Conservation (phyloP, 1,284 basidiomycete genomes). For the Exobasidium cylindrosporum region DNA sequence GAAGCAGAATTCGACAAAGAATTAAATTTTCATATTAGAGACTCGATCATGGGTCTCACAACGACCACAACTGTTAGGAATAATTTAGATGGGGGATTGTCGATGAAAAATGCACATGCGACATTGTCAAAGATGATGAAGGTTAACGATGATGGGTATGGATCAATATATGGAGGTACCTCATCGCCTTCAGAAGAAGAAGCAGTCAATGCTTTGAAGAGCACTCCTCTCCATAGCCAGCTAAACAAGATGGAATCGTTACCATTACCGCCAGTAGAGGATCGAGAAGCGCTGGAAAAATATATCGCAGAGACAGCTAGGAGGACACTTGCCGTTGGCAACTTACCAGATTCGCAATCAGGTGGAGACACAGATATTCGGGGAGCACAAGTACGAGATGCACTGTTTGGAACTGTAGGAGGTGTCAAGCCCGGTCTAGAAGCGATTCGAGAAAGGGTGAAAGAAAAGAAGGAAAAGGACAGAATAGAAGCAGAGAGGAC, state of each 20-base stretch:
- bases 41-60: neutral
- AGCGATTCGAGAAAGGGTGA: slow-evolving; percentile 43
- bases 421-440: slow-evolving; percentile 51
- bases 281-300: neutral
- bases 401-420: slow-evolving; percentile 50
- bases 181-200: neutral
- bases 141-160: neutral
- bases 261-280: neutral
- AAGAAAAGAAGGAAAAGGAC: neutral
- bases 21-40: neutral
- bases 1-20: neutral
- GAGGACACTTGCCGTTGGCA: neutral
- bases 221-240: neutral
- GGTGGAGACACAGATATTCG: neutral
- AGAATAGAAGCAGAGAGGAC: no score
- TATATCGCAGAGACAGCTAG: neutral
- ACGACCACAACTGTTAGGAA: neutral
- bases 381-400: slow-evolving; percentile 39
- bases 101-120: neutral
- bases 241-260: neutral
- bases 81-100: neutral
- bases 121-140: neutral
- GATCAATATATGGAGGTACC: neutral
- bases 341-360: neutral
- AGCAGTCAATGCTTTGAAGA: neutral